phyloP scores from a whole-genome alignment of 441 rosid species.

The Arabidopsis lyrata region DNA sequence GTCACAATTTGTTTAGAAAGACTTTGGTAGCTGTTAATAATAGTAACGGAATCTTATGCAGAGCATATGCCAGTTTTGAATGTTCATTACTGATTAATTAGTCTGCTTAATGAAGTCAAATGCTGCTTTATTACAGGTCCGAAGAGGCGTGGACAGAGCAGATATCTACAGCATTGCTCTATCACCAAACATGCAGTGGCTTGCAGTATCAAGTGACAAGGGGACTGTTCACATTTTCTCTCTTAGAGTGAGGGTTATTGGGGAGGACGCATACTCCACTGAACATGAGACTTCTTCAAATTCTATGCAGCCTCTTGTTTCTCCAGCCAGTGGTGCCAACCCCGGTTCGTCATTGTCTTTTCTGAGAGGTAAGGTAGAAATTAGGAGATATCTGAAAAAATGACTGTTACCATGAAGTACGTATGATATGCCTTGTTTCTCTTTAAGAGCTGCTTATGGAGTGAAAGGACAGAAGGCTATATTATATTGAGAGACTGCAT shows the following conservation, averaged over 20 bases:
- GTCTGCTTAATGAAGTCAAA: slow-evolving; percentile 11
- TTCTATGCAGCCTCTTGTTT: slow-evolving; percentile 69
- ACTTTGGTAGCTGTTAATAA: slow-evolving; percentile 11
- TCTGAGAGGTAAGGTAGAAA: slow-evolving; percentile 71
- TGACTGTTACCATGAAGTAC: slow-evolving; percentile 15
- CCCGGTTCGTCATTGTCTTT: slow-evolving; percentile 87
- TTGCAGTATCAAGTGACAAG: slow-evolving; percentile 88
- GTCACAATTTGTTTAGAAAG: slow-evolving; percentile 2
- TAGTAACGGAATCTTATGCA: neutral
- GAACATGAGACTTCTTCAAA: slow-evolving; percentile 67
- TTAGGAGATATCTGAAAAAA: slow-evolving; percentile 18
- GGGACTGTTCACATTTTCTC: slow-evolving; percentile 88
- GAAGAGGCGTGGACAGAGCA: slow-evolving; percentile 90
- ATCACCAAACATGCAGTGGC: slow-evolving; percentile 83
- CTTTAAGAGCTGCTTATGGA: slow-evolving; percentile 12
- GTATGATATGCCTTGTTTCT: slow-evolving; percentile 7
- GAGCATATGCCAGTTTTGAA: neutral
- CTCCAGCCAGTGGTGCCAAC: slow-evolving; percentile 76
- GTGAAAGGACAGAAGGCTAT: neutral
- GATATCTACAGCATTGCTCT: slow-evolving; percentile 83
- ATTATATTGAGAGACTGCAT: neutral
- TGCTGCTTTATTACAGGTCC: slow-evolving; percentile 58
- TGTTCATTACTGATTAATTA: slow-evolving; percentile 9
- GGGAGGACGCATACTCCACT: slow-evolving; percentile 64
- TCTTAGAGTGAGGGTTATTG: slow-evolving; percentile 83